phyloP scores from a whole-genome alignment of 148 eudicot genomes.

The Camellia lanceoleosa region DNA sequence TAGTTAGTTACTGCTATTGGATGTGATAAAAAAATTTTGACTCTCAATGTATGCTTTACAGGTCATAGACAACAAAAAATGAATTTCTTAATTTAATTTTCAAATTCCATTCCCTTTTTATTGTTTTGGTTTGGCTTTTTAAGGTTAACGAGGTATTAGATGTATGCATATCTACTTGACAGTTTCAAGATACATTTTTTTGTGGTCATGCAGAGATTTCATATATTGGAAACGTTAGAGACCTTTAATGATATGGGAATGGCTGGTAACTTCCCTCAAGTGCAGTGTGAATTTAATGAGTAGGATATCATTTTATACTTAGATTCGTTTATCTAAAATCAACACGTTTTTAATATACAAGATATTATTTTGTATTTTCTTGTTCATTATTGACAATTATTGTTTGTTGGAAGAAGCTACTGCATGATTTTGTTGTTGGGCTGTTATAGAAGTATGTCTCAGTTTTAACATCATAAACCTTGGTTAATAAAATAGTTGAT shows the following conservation, averaged over 20 bases:
- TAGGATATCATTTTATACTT: slow-evolving; percentile 30
- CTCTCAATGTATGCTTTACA: not conserved
- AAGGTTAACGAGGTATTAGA: not conserved
- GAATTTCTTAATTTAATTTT: not conserved
- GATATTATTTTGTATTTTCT: not conserved
- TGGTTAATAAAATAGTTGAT: no score
- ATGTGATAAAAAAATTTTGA: not conserved
- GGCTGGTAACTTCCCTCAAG: slow-evolving; percentile 45
- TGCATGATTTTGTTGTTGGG: no score
- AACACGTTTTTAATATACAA: not conserved
- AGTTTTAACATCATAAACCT: no score
- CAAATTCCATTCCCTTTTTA: not conserved
- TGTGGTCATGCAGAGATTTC: slow-evolving; percentile 62
- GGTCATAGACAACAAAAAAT: not conserved
- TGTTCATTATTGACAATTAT: not conserved
- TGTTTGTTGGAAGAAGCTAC: not conserved
- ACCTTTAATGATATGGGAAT: slow-evolving; percentile 53
- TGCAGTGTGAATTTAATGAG: slow-evolving; percentile 69
- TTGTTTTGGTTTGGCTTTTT: not conserved
- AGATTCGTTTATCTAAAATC: not conserved
- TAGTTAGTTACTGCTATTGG: no score
- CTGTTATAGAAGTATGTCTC: no score
- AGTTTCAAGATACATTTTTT: slow-evolving; percentile 17
- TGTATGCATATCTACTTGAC: not conserved
- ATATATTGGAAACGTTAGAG: slow-evolving; percentile 75